Base-by-base conservation (phyloP, 2,329 filamentous ascomycete genomes). In the Teratosphaeria nubilosa region DNA sequence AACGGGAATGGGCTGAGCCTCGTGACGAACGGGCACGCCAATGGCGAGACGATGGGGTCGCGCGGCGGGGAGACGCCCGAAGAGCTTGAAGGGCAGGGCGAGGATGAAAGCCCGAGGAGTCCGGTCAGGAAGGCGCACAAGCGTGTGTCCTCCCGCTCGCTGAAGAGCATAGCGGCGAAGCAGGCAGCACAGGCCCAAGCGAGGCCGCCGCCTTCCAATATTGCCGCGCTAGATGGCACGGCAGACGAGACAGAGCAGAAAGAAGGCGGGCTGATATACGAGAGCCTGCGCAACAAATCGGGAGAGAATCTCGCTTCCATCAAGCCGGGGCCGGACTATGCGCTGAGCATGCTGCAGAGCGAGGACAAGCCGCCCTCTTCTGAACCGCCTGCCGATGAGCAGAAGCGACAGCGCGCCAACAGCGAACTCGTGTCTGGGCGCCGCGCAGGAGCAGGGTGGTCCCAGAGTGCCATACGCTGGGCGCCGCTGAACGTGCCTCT, bases 401-500 rank as follows among this genome's bases (percentile, higher is more conserved):
- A 51, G 13, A 53, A 53, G 14, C 58, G 56, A 10, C 51, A 58
- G 11, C 48, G 54, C 31, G 65, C 63, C 64, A 63, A 63, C 56
- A 67, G 64, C 58, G 73, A 78, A 62, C 75, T 82, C 57, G 77
- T 77, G 54, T 78, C 78, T 59, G 80, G 80, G 25, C 74, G 78
- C 51, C 70, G 74, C 64, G 80, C 80, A n/a, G 79, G 80, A 37
- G 77, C 76, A 52, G 77, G 79, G 30, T 82, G 80, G 80, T 72
- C 77, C 22, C 69, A 63, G 22, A 70, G 70, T 75, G 77, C 74
- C 45, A 89, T 96, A 66, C 85, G 88, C 62, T 96, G 90, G 79
- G 94, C 91, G 6, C 92, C 92, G 16, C 94, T 91, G 3, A 82
- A 91, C 41, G 82, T 92, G 3, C 65, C 78, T 5, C 66, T 80